These are phyloP conservation scores for Plasmodium coatneyi DNA, from an alignment of 169 alveolate genomes.

Conservation along the genomic window DNA sequence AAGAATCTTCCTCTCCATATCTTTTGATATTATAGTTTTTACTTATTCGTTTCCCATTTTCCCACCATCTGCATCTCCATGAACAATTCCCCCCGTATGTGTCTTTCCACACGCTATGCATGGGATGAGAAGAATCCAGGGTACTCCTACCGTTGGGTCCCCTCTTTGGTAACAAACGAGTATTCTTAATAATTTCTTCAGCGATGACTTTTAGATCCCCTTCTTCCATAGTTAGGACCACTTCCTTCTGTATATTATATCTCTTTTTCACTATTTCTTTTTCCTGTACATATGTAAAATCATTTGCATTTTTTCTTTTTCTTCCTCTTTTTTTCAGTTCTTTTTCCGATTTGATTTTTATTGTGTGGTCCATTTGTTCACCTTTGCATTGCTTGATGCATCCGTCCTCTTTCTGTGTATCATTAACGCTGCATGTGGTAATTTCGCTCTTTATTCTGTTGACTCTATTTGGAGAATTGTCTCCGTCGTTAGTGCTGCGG, in stretches of 20 bases:
- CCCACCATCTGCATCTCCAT: constrained; percentile 89
- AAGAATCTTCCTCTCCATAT: constrained; percentile 83
- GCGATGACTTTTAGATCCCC: constrained; percentile 80
- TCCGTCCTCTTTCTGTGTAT: not conserved
- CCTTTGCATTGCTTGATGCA: not conserved
- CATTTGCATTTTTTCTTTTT: not conserved
- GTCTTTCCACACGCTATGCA: constrained; percentile 87
- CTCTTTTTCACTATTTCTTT: not conserved
- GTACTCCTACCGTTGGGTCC: constrained; percentile 82
- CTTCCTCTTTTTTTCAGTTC: not conserved
- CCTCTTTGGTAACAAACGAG: constrained; percentile 81
- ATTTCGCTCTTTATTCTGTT: not conserved
- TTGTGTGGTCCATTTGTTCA: not conserved
- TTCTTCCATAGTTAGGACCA: constrained; percentile 67
- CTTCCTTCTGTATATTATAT: constrained; percentile 43
- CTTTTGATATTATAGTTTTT: constrained; percentile 86
- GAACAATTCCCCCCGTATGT: constrained; percentile 84
- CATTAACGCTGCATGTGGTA: not conserved
- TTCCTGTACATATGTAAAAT: not conserved
- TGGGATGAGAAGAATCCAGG: constrained; percentile 83
- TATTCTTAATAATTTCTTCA: constrained; percentile 81
- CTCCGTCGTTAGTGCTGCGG: not conserved
- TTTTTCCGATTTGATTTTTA: not conserved
- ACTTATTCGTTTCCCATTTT: constrained; percentile 84
- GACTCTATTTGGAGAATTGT: not conserved